Conservation (phyloP, 192 early-diverging fungal species). For the Phycomyces nitens region DNA sequence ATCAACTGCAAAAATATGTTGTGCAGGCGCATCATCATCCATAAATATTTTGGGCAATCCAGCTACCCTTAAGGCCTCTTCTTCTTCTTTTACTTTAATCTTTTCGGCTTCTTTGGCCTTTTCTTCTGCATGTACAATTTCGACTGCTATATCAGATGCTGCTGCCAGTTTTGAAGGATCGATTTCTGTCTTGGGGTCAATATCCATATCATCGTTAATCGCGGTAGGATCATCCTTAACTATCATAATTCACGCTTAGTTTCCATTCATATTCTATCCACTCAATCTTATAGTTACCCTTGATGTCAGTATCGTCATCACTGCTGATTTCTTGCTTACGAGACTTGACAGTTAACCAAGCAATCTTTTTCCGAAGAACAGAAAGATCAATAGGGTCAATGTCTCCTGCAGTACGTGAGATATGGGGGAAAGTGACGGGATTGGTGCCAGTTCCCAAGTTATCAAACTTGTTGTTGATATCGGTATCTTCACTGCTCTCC, state of each 20-base stretch:
- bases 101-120: neutral
- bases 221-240: no score
- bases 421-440: conserved; percentile 20
- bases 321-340: neutral
- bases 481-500: conserved; percentile 16
- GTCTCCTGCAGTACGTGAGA: conserved; percentile 17
- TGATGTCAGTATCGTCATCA: neutral
- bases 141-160: no score
- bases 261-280: no score
- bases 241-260: no score
- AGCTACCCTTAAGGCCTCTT: neutral
- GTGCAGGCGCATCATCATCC: conserved; percentile 25
- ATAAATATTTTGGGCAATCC: neutral
- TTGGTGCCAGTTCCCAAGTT: neutral
- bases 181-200: no score
- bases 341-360: conserved; percentile 19
- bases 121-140: no score
- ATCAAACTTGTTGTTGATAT: conserved; percentile 17
- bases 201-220: no score
- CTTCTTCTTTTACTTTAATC: neutral
- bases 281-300: no score
- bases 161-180: no score
- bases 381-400: conserved; percentile 23
- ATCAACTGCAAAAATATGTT: conserved; percentile 22
- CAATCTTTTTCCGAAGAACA: neutral